Percentiles rank a stretch among this genome's conserved stretches.
These are phyloP conservation scores for Punica granatum DNA, from an alignment of 345 rosid species.

Conservation along the genomic window DNA sequence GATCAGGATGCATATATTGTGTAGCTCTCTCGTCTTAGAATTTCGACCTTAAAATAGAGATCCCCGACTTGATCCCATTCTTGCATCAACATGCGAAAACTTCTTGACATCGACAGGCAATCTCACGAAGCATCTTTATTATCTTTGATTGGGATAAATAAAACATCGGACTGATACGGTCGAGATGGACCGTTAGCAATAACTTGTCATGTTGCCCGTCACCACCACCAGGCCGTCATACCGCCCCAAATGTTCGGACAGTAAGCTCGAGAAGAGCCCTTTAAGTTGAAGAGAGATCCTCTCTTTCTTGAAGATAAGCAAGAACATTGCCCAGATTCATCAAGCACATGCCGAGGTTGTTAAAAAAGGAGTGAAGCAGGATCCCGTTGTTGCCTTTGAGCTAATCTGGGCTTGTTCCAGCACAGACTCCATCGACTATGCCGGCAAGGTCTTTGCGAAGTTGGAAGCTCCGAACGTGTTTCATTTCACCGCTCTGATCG, in stretches of 20 bases:
- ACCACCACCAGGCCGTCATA: background rate
- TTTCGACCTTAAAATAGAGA: no score
- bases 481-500: constrained; percentile 55
- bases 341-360: constrained; percentile 40
- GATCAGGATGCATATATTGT: no score
- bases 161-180: no score
- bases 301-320: constrained; percentile 27
- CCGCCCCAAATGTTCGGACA: background rate
- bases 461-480: constrained; percentile 39
- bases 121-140: no score
- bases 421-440: constrained; percentile 36
- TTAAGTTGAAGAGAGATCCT: constrained; percentile 13
- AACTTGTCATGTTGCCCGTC: no score
- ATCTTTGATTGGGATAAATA: no score
- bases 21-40: no score
- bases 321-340: constrained; percentile 19
- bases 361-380: constrained; percentile 30
- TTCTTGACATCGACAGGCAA: no score
- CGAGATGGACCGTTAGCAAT: no score
- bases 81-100: no score
- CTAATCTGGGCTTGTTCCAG: constrained; percentile 43
- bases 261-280: background rate
- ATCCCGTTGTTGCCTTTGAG: constrained; percentile 49
- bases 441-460: constrained; percentile 33
- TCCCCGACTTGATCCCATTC: no score